Conservation (phyloP, 768 basidiomycete species). For the Mycena alexandri region DNA sequence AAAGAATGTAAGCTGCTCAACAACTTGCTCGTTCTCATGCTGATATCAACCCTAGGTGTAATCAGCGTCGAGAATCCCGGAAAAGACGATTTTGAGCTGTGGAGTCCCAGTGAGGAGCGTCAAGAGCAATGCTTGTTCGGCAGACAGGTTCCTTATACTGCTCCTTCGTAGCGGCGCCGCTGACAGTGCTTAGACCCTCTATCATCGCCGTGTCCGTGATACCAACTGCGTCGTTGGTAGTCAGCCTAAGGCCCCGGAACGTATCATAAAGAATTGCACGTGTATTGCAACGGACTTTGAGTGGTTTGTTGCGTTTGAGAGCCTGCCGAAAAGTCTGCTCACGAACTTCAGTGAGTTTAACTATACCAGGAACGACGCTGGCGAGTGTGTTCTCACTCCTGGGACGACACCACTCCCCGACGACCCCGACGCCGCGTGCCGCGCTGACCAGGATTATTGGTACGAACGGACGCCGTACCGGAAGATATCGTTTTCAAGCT, state of each 20-base stretch:
- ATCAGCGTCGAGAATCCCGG: constrained; percentile 77
- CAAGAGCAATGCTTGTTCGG: constrained; percentile 92
- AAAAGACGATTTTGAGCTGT: constrained; percentile 95
- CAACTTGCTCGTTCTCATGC: constrained; percentile 59
- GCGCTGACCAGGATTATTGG: constrained; percentile 79
- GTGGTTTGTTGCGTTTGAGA: constrained; percentile 65
- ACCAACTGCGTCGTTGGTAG: constrained; percentile 88
- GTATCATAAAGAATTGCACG: constrained; percentile 74
- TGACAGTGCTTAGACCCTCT: constrained; percentile 74
- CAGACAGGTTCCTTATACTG: constrained; percentile 69
- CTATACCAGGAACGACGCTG: constrained; percentile 73
- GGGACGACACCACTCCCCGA: constrained; percentile 72
- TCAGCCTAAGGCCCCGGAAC: constrained; percentile 62
- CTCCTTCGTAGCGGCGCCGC: not conserved
- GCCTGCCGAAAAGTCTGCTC: not conserved
- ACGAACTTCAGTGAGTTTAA: constrained; percentile 86
- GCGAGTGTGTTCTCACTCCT: constrained; percentile 81
- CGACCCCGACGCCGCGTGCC: constrained; percentile 68
- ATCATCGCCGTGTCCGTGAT: constrained; percentile 87
- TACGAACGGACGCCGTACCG: constrained; percentile 88
- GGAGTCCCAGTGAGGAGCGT: constrained; percentile 92
- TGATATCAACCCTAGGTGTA: constrained; percentile 66
- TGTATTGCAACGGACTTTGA: constrained; percentile 89
- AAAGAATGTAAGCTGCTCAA: constrained; percentile 71
- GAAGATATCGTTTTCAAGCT: constrained; percentile 89